phyloP scores from a whole-genome alignment of 106 monocot genomes.

The Chionographis japonica region DNA sequence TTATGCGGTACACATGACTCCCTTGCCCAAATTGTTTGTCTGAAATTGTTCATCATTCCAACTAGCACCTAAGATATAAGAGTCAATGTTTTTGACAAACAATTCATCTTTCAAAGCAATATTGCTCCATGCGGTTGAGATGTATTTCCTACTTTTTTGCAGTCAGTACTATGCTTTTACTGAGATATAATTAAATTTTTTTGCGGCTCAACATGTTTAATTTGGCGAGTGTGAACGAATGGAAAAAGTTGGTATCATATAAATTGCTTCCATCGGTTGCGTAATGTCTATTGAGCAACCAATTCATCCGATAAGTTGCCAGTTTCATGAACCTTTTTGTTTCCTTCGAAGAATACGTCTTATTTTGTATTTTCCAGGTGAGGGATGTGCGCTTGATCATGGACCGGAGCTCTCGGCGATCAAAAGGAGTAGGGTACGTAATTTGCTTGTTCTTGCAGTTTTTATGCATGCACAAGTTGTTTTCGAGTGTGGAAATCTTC shows the following conservation, averaged over 20 bases:
- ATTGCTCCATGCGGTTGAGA: constrained; percentile 19
- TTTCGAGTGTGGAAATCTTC: too few relatives aligned
- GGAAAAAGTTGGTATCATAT: constrained; percentile 6
- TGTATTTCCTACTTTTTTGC: constrained; percentile 35
- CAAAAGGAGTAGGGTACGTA: constrained; percentile 91
- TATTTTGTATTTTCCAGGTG: constrained; percentile 43
- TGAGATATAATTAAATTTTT: constrained; percentile 51
- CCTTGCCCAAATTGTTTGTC: not conserved
- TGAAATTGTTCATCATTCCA: too few relatives aligned
- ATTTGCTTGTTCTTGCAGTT: not conserved
- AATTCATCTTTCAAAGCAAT: constrained; percentile 10
- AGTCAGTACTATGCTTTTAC: constrained; percentile 37
- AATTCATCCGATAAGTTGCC: constrained; percentile 7
- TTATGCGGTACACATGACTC: constrained; percentile 4
- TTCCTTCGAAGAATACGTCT: not conserved
- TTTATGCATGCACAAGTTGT: too few relatives aligned
- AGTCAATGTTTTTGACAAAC: not conserved
- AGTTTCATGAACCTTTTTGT: not conserved
- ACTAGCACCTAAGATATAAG: not conserved
- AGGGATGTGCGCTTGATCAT: constrained; percentile 84
- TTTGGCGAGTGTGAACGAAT: constrained; percentile 50
- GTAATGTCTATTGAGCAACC: constrained; percentile 6
- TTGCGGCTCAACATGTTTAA: constrained; percentile 64
- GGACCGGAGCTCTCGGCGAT: constrained; percentile 80
- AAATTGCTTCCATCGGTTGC: not conserved